Conservation (phyloP, 192 early-diverging fungal species). For the Thoreauomyces humboldtii region DNA sequence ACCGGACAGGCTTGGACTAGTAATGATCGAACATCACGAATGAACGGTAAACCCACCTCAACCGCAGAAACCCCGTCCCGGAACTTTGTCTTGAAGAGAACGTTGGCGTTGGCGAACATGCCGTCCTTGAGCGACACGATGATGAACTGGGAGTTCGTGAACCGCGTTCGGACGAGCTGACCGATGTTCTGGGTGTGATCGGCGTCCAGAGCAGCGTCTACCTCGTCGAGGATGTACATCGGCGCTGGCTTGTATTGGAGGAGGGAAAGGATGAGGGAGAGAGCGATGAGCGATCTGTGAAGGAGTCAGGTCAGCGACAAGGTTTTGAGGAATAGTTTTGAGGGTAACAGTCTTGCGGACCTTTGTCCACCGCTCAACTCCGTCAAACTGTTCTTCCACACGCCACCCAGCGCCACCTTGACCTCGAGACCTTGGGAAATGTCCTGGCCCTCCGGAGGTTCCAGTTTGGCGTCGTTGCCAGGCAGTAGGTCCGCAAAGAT, state of each 20-base stretch:
- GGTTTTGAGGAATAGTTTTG: slow-evolving; percentile 2
- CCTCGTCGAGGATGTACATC: slow-evolving; percentile 99
- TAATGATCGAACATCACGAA: too few relatives aligned
- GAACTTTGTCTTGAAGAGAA: slow-evolving; percentile 91
- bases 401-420: slow-evolving; percentile 90
- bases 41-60: too few relatives aligned
- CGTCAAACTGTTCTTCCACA: slow-evolving; percentile 95
- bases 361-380: slow-evolving; percentile 97
- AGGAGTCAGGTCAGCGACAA: not conserved
- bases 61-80: slow-evolving; percentile 92
- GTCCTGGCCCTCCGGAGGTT: slow-evolving; percentile 76
- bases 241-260: slow-evolving; percentile 99
- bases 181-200: slow-evolving; percentile 99
- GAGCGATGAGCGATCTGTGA: slow-evolving; percentile 84
- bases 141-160: slow-evolving; percentile 97
- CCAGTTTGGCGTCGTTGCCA: slow-evolving; percentile 84
- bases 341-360: slow-evolving; percentile 28
- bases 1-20: too few relatives aligned
- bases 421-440: slow-evolving; percentile 88
- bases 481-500: slow-evolving; percentile 96
- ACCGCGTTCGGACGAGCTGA: slow-evolving; percentile 83
- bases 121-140: slow-evolving; percentile 98
- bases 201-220: slow-evolving; percentile 95
- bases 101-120: slow-evolving; percentile 99
- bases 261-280: slow-evolving; percentile 92